Base-by-base conservation (phyloP, 257 asterid genomes). In the Salvia hispanica region DNA sequence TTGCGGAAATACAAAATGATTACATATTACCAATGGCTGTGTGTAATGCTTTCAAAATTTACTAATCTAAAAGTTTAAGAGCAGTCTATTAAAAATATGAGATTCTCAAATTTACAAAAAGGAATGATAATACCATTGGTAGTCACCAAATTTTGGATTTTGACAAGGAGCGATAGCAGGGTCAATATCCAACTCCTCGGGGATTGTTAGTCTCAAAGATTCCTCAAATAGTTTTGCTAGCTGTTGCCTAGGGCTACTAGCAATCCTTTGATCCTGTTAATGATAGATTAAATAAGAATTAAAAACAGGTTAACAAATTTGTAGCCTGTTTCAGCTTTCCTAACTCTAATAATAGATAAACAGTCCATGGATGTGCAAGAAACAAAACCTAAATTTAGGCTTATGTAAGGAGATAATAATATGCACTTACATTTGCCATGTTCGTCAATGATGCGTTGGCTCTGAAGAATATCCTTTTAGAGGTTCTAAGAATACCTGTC, bases 131-230 rank as follows among this genome's bases (percentile, higher is more conserved):
- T 86, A 92, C 98, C 97, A 92, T 77, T 92, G 98, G 75, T 92
- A 90, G 64, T 92, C 97, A 50, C 97, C 98, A 59, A 81, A 84
- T 44, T 58, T 85, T 53, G 88, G 67, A 70, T 91, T 85, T 66
- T 84, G 89, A 85, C 96, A 87, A 15, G 88, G 81, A 61, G 91
- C 87, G 74, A 89, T 74, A 45, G 77, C 65, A 69, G 98, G 96
- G 28, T 65, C 72, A 34, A 83, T 81, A 70, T 78, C 91, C 61
- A 31, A 63, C 75, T 61, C 88, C 63, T 88, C 93, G 13, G 97
- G 96, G 54, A 84, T 82, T 0, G 90, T 85, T 52, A 77, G 43
- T 75, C 72, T 78, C 67, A 92, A 76, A 33, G 98, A 72, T 72
- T 79, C 84, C 76, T 80, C 85, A 79, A 89, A 83, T 59, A 85